phyloP scores from a whole-genome alignment of 148 eudicot species.

The Dysphania ambrosioides region DNA sequence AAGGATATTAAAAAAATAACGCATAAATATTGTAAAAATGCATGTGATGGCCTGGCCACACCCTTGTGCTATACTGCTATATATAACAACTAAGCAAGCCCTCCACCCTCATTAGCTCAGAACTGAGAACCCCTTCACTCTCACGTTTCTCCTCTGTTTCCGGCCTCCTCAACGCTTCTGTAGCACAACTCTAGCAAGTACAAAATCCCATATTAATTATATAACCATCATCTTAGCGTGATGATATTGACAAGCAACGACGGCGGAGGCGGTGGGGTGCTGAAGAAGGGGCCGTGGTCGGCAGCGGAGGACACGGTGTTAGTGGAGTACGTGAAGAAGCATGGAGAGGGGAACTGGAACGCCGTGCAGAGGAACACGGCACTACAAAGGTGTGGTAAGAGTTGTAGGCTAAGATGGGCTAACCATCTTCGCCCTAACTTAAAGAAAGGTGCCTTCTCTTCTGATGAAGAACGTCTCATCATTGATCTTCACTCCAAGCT shows the following conservation, averaged over 20 bases:
- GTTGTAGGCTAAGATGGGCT: slow-evolving; percentile 87
- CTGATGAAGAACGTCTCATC: slow-evolving; percentile 65
- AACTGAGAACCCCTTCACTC: too few relatives aligned
- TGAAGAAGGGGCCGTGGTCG: slow-evolving; percentile 92
- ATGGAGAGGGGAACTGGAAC: slow-evolving; percentile 98
- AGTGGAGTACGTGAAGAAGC: slow-evolving; percentile 64
- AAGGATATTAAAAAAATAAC: too few relatives aligned
- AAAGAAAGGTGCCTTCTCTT: slow-evolving; percentile 74
- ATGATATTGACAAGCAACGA: neutral
- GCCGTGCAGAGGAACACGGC: slow-evolving; percentile 67
- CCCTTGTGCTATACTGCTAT: too few relatives aligned
- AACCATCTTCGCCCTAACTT: slow-evolving; percentile 79
- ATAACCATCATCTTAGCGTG: neutral
- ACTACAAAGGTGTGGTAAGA: slow-evolving; percentile 79
- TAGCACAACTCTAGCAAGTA: neutral
- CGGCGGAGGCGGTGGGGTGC: neutral
- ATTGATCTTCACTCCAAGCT: slow-evolving; percentile 70
- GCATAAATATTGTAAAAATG: slow-evolving; percentile 22
- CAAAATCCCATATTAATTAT: neutral
- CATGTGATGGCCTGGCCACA: slow-evolving; percentile 27
- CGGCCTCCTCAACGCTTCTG: slow-evolving; percentile 6
- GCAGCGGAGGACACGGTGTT: slow-evolving; percentile 66
- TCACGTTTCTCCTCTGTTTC: neutral
- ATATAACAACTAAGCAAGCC: slow-evolving; percentile 2
- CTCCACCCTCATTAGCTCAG: neutral